Evolutionary conservation across 306 rosid species (phyloP), one percentile per base, ranked within the genome.

Genomic region (Abrus pulchellus): DNA sequence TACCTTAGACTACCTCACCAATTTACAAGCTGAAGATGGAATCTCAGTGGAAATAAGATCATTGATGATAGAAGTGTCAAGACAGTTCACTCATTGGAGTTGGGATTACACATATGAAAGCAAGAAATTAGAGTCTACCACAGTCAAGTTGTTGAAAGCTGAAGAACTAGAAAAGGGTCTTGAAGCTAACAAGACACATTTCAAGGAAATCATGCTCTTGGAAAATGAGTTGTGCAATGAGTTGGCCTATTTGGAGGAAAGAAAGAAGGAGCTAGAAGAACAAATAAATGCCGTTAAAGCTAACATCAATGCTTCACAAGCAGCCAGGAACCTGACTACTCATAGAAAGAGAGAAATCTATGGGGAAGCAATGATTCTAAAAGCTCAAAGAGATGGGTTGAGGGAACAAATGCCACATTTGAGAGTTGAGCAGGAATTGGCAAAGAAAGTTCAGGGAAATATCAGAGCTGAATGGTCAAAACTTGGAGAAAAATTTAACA

Each of bases 181-280:
- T 49, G 67, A 62, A 76, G 85, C 78, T 40, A 76, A 82, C 10
- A 82, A 68, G 68, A 65, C 4, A 5, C 5, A 49, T 33, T 83
- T 78, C 72, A 72, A 9, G 68, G 80, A 83, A 78, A 27, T 65
- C 8, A 2, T 56, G 43, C 45, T 0, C 34, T 20, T 72, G 27
- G 83, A 78, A 65, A 78, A 78, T 28, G 83, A 83, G 50, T 38
- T 78, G 64, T 10, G 73, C 63, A 64, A 50, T 50, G 73, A 82
- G 41, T 32, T 82, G 74, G 82, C 27, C 5, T 49, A 48, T 61
- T 82, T 82, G 48, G 67, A 76, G 43, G 52, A 76, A 56, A 82
- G 82, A 70, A 76, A 82, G 74, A 82, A 11, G 33, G 78, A 59
- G 29, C 74, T 76, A 1, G 82, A 76, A 77, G 85, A 76, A 9